These are phyloP conservation scores for Bassia scoparia DNA, from an alignment of 148 eudicot genomes.

Conservation along the genomic window DNA sequence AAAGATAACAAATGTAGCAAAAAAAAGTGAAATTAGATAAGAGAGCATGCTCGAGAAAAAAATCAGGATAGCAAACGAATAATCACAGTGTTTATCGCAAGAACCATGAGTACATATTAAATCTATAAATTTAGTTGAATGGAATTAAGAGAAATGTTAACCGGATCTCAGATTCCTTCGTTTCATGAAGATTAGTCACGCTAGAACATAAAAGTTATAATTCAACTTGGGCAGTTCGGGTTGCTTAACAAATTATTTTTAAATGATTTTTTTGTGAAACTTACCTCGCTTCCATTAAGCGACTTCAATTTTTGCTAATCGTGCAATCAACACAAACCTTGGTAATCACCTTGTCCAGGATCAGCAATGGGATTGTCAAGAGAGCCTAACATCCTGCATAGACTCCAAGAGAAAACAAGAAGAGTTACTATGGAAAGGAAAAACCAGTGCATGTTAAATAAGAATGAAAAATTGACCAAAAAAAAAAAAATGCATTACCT, in stretches of 20 bases:
- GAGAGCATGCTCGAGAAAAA: not conserved
- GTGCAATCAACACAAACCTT: slow-evolving; percentile 80
- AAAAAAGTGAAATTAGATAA: slow-evolving; percentile 7
- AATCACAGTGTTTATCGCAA: no score
- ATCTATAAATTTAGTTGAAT: not conserved
- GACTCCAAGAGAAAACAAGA: slow-evolving; percentile 10
- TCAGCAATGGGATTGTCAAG: slow-evolving; percentile 83
- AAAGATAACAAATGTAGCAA: not conserved
- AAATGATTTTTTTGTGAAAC: not conserved
- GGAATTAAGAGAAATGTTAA: slow-evolving; percentile 25
- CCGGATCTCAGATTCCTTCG: slow-evolving; percentile 97
- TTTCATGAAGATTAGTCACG: no score
- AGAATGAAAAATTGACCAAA: not conserved
- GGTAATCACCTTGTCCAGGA: slow-evolving; percentile 70
- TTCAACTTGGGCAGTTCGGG: no score
- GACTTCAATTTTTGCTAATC: slow-evolving; percentile 64
- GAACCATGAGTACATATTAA: not conserved
- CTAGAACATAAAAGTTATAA: no score
- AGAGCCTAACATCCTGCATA: slow-evolving; percentile 68
- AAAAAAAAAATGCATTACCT: not conserved
- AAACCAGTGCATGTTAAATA: not conserved
- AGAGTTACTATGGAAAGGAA: not conserved
- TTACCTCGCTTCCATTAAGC: slow-evolving; percentile 93
- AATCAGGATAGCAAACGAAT: not conserved
- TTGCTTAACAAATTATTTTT: slow-evolving; percentile 8